Evolutionary conservation across 2,329 filamentous ascomycete genomes (phyloP).

Genomic region (Sclerotiophoma versabilis): DNA sequence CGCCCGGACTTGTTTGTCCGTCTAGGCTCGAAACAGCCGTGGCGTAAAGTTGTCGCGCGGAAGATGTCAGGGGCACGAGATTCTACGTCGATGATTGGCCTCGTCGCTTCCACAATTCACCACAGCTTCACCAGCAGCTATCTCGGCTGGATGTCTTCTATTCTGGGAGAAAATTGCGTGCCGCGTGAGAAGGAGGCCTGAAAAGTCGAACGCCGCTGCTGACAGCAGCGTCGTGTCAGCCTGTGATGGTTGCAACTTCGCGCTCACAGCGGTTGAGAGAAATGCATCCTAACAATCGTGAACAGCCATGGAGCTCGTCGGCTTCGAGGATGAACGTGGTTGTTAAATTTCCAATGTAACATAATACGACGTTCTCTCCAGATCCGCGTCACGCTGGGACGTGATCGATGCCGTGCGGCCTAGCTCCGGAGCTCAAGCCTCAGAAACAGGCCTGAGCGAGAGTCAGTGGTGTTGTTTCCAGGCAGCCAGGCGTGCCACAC

Average conservation of each 20-base stretch:
- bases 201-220: conserved; percentile 1
- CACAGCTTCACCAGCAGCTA: neutral
- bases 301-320: neutral
- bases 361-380: conserved; percentile 19
- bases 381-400: conserved; percentile 17
- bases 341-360: conserved; percentile 4
- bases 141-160: conserved; percentile 1
- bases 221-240: conserved; percentile 6
- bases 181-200: conserved; percentile 9
- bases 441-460: conserved; percentile 3
- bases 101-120: neutral
- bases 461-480: conserved; percentile 8
- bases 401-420: conserved; percentile 16
- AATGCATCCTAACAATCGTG: neutral
- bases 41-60: too few species aligned
- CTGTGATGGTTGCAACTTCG: neutral
- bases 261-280: neutral
- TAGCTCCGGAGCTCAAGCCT: conserved; percentile 8
- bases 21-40: neutral
- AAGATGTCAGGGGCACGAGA: too few species aligned
- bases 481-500: conserved; percentile 4
- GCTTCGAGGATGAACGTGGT: conserved; percentile 4
- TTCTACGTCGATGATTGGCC: conserved; percentile 2
- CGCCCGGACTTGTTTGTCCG: neutral
- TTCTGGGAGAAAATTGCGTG: conserved; percentile 7